phyloP scores from a whole-genome alignment of 1,284 basidiomycete species.

The Serendipita sp. region DNA sequence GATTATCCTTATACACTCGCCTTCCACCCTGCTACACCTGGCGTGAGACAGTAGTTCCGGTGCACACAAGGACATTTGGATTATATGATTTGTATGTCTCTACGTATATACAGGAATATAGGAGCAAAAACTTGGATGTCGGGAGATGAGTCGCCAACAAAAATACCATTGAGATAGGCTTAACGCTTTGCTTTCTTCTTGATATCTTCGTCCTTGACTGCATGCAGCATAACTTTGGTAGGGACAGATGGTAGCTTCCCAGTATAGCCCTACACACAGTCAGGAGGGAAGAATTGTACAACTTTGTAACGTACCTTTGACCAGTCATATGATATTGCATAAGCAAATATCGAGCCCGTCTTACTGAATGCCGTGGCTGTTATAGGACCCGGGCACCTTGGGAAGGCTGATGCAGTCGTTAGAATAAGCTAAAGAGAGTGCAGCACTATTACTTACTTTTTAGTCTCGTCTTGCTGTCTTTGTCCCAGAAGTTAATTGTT shows the following conservation, averaged over 20 bases:
- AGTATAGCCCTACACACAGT: slow-evolving; percentile 43
- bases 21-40: background rate
- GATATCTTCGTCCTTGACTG: slow-evolving; percentile 80
- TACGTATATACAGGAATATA: too few species aligned
- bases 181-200: slow-evolving; percentile 24
- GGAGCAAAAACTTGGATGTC: too few species aligned
- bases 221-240: slow-evolving; percentile 83
- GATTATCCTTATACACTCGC: background rate
- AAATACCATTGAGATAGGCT: too few species aligned
- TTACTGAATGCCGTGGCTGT: slow-evolving; percentile 70
- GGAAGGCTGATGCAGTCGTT: slow-evolving; percentile 41
- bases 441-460: slow-evolving; percentile 45
- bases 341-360: slow-evolving; percentile 78
- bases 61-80: too few species aligned
- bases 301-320: slow-evolving; percentile 30
- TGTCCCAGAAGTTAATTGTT: slow-evolving; percentile 80
- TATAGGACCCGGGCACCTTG: slow-evolving; percentile 54
- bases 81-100: too few species aligned
- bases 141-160: too few species aligned
- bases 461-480: slow-evolving; percentile 75
- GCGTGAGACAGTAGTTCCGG: too few species aligned
- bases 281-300: background rate
- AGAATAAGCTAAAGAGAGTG: slow-evolving; percentile 1
- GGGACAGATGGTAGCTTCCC: slow-evolving; percentile 69
- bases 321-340: slow-evolving; percentile 84